Base-by-base conservation (phyloP, 1,139 yeast species). In the Hyphopichia burtonii region DNA sequence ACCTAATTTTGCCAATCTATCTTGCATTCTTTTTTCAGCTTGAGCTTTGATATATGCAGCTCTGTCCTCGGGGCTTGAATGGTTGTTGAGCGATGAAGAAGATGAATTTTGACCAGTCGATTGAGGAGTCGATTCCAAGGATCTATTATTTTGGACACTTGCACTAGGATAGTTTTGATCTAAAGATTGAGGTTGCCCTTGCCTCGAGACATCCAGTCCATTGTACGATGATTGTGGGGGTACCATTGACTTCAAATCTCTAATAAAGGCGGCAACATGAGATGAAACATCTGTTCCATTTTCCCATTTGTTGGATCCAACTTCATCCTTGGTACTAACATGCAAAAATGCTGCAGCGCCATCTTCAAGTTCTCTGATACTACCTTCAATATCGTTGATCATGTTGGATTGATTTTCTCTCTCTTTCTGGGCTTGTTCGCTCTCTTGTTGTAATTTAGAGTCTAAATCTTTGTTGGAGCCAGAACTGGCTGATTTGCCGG, bases 1-100 rank as follows among this genome's bases (percentile, higher is more conserved):
- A 1, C 97, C 97, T 44, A 91, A 74, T 49, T 86, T 86, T 1
- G 96, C 96, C 58, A 90, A 73, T 53, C 94, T 74, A 55, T 90
- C 97, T 49, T 82, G 84, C 95, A 91, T 90, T 56, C 89, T 79
- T 62, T 85, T 82, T 53, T 86, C 88, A 0, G 98, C 98, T 55
- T 88, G 96, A 11, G 93, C 96, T 58, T 88, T 89, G 46, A 90
- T 84, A 52, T 83, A 82, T 6, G 91, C 91, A 7, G 94, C 78
- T 50, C 96, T 76, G 44, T 88, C 95, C 51, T 80, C 86, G 9
- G 76, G 74, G 14, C 71, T 66, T 17, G 52, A 60, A 51, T 68
- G 70, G 9, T 54, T 52, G 6, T 51, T 43, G 20, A 25, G 17
- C 25, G 48, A 32, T 7, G 38, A 17, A 19, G 37, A 17, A 10